Percentiles rank a stretch among this genome's conserved stretches.
phyloP scores from a whole-genome alignment of 352 stramenopile species.

The Lagenidium sp. region DNA sequence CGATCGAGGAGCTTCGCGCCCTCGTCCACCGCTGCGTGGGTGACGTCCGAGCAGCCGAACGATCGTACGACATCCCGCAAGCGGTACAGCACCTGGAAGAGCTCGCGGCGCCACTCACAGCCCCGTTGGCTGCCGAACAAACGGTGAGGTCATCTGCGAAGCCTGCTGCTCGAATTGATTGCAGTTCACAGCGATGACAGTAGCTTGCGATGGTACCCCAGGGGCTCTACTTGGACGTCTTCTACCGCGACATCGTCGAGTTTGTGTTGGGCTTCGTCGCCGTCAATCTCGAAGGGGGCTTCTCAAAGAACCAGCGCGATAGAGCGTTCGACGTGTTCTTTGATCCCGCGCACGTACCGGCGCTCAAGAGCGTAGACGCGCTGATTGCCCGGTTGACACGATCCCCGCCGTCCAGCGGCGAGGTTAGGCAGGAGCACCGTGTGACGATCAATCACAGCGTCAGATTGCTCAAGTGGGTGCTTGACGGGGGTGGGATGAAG shows the following conservation, averaged over 20 bases:
- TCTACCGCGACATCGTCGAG: slow-evolving; percentile 43
- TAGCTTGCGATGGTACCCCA: slow-evolving; percentile 5
- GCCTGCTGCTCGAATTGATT: too few species aligned
- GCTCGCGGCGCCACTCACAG: background rate
- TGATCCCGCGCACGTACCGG: slow-evolving; percentile 19
- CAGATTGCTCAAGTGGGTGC: slow-evolving; percentile 26
- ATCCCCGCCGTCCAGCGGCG: slow-evolving; percentile 25
- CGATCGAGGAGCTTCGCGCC: background rate
- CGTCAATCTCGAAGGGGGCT: slow-evolving; percentile 36
- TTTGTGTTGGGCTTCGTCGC: slow-evolving; percentile 51
- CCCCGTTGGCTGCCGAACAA: too few species aligned
- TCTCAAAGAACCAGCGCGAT: slow-evolving; percentile 28
- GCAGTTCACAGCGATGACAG: too few species aligned
- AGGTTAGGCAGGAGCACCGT: too few species aligned
- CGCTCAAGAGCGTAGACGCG: slow-evolving; percentile 22
- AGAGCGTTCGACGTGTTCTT: slow-evolving; percentile 59
- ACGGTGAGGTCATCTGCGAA: background rate
- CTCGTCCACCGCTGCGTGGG: background rate
- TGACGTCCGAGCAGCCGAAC: background rate
- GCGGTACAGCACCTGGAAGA: background rate
- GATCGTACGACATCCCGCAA: background rate
- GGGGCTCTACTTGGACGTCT: slow-evolving; percentile 36
- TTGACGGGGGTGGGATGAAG: slow-evolving; percentile 18
- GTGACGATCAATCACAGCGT: too few species aligned
- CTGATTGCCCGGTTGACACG: too few species aligned